phyloP scores from a whole-genome alignment of 257 asterid genomes.

The Solanum clarkiae region DNA sequence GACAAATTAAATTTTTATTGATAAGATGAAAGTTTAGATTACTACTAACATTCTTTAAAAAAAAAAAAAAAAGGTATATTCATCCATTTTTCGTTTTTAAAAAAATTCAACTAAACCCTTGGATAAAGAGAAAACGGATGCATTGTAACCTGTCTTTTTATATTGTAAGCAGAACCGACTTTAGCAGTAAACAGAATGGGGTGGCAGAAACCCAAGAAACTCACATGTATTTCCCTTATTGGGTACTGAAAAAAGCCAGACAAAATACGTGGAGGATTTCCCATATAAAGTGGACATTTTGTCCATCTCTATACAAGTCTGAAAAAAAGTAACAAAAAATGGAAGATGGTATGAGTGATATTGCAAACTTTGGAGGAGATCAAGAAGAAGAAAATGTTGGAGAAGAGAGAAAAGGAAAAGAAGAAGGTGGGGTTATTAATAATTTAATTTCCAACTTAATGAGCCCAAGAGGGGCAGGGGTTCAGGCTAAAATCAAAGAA shows the following conservation, averaged over 20 bases:
- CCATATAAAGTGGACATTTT: neutral
- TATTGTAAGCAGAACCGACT: neutral
- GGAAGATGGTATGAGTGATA: constrained; percentile 33
- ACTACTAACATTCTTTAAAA: too few relatives aligned
- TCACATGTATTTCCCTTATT: neutral
- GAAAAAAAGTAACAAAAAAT: neutral
- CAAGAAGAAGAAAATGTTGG: neutral
- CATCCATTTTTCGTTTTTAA: too few relatives aligned
- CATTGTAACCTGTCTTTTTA: neutral
- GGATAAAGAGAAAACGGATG: neutral
- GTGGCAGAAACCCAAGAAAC: neutral
- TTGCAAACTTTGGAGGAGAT: constrained; percentile 13
- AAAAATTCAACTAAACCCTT: neutral
- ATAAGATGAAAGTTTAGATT: too few relatives aligned
- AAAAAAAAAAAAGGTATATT: too few relatives aligned
- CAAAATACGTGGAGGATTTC: neutral
- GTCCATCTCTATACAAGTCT: neutral
- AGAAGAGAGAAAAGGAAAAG: neutral
- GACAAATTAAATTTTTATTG: too few relatives aligned
- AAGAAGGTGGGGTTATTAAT: constrained; percentile 23
- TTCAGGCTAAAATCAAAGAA: neutral
- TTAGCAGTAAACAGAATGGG: neutral
- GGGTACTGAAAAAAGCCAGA: neutral
- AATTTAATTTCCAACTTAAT: constrained; percentile 27
- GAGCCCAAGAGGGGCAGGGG: neutral